Conservation (phyloP, 2,329 filamentous ascomycete genomes). For the Fusarium pseudograminearum region DNA sequence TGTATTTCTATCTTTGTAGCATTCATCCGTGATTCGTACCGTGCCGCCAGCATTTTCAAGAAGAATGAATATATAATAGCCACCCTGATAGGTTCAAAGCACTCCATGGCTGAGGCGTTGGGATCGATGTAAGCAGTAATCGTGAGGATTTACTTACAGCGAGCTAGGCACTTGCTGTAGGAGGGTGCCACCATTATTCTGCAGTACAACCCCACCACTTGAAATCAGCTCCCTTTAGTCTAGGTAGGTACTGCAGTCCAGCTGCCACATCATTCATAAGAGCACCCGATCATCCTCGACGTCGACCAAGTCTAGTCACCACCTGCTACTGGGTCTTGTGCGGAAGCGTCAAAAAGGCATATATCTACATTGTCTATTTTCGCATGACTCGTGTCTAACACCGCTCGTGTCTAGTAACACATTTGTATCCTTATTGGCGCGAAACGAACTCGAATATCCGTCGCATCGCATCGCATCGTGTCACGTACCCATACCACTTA, state of each 20-base stretch:
- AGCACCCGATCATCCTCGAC: conserved; percentile 14
- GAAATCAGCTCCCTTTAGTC: conserved; percentile 1
- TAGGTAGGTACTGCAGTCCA: conserved; percentile 14
- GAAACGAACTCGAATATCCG: neutral
- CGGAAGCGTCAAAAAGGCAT: conserved; percentile 1
- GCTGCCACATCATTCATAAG: conserved; percentile 38
- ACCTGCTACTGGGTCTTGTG: neutral
- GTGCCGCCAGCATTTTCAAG: neutral
- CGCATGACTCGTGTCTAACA: neutral
- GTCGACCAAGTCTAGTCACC: neutral
- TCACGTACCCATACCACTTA: neutral
- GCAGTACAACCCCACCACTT: conserved; percentile 30
- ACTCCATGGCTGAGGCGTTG: neutral
- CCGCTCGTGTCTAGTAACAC: neutral
- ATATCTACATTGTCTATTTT: neutral
- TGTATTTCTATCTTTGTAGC: conserved; percentile 11
- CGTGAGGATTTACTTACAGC: conserved; percentile 4
- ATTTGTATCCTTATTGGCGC: neutral
- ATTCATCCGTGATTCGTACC: conserved; percentile 17
- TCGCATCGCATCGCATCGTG: conserved; percentile 5
- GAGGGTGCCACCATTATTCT: conserved; percentile 21
- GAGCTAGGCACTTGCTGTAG: conserved; percentile 5
- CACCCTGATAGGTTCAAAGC: conserved; percentile 3
- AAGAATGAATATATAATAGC: neutral
- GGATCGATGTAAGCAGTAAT: conserved; percentile 14